A percentile compares a stretch with the other conserved stretches of the same genome.
Evolutionary conservation across 2,329 filamentous ascomycete genomes (phyloP).

Genomic region (Sporothrix dimorphospora): DNA sequence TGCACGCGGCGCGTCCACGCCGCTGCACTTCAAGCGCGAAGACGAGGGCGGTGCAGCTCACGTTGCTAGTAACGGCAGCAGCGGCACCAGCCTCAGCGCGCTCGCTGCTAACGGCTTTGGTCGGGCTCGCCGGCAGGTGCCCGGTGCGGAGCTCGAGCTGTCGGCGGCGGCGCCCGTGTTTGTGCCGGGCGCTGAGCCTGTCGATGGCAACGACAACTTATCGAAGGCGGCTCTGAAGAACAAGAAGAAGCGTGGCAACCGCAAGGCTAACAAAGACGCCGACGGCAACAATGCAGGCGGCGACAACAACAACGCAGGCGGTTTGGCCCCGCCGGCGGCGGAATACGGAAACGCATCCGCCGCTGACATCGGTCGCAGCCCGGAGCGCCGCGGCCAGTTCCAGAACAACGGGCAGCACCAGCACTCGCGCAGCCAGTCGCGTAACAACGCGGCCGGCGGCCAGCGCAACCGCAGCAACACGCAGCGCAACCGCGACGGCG

Average conservation of each 20-base stretch:
- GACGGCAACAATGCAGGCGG: constrained; percentile 46
- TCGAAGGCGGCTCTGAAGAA: constrained; percentile 91
- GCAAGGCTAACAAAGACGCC: constrained; percentile 84
- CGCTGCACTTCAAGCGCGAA: constrained; percentile 94
- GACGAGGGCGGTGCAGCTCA: constrained; percentile 92
- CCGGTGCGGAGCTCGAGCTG: constrained; percentile 78
- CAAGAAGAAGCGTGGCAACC: constrained; percentile 94
- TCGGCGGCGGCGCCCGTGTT: constrained; percentile 65
- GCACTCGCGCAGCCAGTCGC: constrained; percentile 56
- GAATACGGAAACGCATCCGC: constrained; percentile 49
- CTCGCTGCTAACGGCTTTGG: constrained; percentile 79
- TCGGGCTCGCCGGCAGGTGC: constrained; percentile 73
- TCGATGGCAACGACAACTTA: constrained; percentile 70
- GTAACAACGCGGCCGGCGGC: constrained; percentile 51
- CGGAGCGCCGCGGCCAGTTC: constrained; percentile 62
- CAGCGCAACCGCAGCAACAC: constrained; percentile 58
- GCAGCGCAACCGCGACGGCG: constrained; percentile 44
- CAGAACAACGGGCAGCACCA: constrained; percentile 42
- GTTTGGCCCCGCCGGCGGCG: constrained; percentile 51
- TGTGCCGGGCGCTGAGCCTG: constrained; percentile 54
- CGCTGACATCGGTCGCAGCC: constrained; percentile 62
- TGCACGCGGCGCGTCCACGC: constrained; percentile 84
- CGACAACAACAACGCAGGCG: constrained; percentile 51
- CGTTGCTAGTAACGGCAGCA: constrained; percentile 74
- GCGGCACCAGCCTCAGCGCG: constrained; percentile 69